These are phyloP conservation scores for Fusarium armeniacum DNA, from an alignment of 2,329 filamentous ascomycete species.

Conservation along the genomic window DNA sequence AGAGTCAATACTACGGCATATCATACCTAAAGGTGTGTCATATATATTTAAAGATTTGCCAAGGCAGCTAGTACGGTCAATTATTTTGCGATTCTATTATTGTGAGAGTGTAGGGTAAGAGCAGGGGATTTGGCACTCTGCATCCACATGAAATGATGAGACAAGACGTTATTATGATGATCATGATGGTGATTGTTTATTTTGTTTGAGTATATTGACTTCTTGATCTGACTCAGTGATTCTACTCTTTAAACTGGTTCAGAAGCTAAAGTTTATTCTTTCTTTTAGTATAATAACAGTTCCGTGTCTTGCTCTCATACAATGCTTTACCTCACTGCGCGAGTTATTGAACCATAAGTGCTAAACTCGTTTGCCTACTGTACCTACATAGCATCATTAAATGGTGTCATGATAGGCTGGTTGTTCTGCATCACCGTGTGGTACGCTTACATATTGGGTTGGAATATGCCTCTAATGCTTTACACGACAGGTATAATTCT, in stretches of 20 bases:
- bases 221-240: neutral
- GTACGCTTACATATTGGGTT: too few relatives aligned
- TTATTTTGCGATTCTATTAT: neutral
- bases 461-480: neutral
- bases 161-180: neutral
- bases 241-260: neutral
- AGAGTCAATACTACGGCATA: neutral
- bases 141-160: neutral
- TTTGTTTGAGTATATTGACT: neutral
- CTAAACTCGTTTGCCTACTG: too few relatives aligned
- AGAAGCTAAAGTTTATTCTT: neutral
- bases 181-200: neutral
- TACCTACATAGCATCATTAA: neutral
- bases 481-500: neutral
- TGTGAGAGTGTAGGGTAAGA: constrained; percentile 4
- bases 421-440: neutral
- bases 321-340: neutral
- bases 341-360: neutral
- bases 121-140: neutral
- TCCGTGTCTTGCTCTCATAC: neutral
- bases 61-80: neutral
- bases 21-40: fast-evolving
- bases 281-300: neutral
- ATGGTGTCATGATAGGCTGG: neutral
- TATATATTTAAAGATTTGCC: neutral